A percentile compares a stretch with the other conserved stretches of the same genome.
These are phyloP conservation scores for Triticum timopheevii DNA, from an alignment of 176 grass and related monocot genomes.

Conservation along the genomic window DNA sequence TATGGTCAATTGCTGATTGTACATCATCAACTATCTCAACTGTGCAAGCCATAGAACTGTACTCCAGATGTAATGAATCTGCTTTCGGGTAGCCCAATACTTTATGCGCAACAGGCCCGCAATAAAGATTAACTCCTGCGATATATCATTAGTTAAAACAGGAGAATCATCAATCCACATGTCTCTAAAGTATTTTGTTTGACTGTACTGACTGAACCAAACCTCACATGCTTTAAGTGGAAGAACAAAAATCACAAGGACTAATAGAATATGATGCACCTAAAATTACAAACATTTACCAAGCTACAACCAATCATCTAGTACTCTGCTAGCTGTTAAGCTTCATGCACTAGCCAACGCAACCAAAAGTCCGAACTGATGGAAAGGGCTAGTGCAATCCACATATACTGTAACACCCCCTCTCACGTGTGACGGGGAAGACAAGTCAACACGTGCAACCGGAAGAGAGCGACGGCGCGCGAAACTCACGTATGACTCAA, in stretches of 20 bases:
- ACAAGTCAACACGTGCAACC: too few relatives aligned
- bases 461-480: too few relatives aligned
- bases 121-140: conserved; percentile 79
- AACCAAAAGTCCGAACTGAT: too few relatives aligned
- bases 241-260: background rate
- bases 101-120: conserved; percentile 58
- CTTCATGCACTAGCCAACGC: too few relatives aligned
- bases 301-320: background rate
- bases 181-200: background rate
- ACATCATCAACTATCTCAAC: conserved; percentile 91
- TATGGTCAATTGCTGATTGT: conserved; percentile 82
- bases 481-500: too few relatives aligned
- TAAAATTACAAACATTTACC: background rate
- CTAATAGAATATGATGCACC: background rate
- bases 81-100: conserved; percentile 55
- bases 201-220: background rate
- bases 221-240: background rate
- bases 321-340: background rate
- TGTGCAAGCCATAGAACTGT: conserved; percentile 80
- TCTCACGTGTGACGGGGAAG: too few relatives aligned
- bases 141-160: conserved; percentile 23
- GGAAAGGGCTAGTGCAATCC: too few relatives aligned
- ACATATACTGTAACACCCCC: too few relatives aligned
- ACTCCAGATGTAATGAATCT: conserved; percentile 75
- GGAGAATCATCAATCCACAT: background rate